Evolutionary conservation across 805 yeast species (phyloP).

Genomic region (Wickerhamiella qilinensis): DNA sequence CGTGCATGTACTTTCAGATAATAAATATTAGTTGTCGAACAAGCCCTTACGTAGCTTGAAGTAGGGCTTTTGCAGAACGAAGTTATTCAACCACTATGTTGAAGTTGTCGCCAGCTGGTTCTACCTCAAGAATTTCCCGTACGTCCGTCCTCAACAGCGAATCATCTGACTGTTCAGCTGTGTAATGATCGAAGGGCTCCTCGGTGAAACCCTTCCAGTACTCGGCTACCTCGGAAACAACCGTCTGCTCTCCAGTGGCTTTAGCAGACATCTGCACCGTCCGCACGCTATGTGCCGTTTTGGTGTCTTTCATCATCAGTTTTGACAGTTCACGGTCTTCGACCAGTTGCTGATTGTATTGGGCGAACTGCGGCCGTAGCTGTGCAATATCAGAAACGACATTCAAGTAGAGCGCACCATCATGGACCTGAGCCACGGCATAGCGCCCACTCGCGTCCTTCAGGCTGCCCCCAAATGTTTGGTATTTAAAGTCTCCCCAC

Average conservation of each 20-base stretch:
- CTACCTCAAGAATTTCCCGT: not conserved
- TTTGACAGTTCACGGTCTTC: slow-evolving; percentile 27
- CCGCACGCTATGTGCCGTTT: slow-evolving; percentile 28
- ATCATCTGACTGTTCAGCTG: not conserved
- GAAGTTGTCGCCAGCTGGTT: not conserved
- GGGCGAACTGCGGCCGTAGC: slow-evolving; percentile 64
- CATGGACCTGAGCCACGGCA: slow-evolving; percentile 26
- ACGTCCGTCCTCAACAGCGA: not conserved
- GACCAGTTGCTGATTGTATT: slow-evolving; percentile 44
- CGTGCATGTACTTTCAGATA: no score
- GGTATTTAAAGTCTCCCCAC: slow-evolving; percentile 47
- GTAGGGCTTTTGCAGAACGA: no score
- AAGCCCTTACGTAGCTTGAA: no score
- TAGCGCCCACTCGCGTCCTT: slow-evolving; percentile 18
- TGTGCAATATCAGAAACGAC: slow-evolving; percentile 59
- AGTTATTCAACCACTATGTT: not conserved
- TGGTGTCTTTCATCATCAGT: slow-evolving; percentile 27
- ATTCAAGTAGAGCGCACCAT: slow-evolving; percentile 41
- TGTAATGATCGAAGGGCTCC: slow-evolving; percentile 28
- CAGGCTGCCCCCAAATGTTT: slow-evolving; percentile 58
- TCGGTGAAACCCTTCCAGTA: slow-evolving; percentile 51
- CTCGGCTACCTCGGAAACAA: slow-evolving; percentile 53
- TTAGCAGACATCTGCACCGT: slow-evolving; percentile 69
- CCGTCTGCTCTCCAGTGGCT: slow-evolving; percentile 37
- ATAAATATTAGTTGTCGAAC: no score